phyloP scores from a whole-genome alignment of 345 rosid genomes.

The Bruguiera gymnorhiza region DNA sequence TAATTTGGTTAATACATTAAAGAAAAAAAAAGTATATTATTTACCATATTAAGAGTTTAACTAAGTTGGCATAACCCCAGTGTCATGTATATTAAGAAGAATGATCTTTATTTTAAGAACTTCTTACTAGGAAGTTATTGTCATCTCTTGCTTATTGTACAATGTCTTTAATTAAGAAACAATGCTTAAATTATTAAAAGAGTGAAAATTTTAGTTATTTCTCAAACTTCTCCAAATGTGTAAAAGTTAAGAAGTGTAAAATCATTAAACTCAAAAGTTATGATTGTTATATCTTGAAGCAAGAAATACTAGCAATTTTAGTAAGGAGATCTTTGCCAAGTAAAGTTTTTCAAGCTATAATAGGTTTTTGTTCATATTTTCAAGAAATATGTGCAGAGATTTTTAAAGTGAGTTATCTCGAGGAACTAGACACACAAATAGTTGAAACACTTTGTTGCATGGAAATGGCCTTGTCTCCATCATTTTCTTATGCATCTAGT shows the following conservation, averaged over 20 bases:
- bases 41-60: slow-evolving; percentile 3
- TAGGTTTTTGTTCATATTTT: neutral
- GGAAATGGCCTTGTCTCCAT: slow-evolving; percentile 12
- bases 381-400: neutral
- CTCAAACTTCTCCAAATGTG: neutral
- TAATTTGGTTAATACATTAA: neutral
- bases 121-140: too few species aligned
- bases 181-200: neutral
- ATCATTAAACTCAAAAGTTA: neutral
- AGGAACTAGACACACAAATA: neutral
- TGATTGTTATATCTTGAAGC: slow-evolving; percentile 7
- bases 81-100: slow-evolving; percentile 8
- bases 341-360: too few species aligned
- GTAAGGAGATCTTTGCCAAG: too few species aligned
- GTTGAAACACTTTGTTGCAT: slow-evolving; percentile 4
- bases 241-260: neutral
- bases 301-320: too few species aligned
- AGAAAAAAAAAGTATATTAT: neutral
- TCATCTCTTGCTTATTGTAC: too few species aligned
- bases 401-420: neutral
- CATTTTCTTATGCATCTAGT: slow-evolving; percentile 18
- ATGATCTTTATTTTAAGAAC: neutral
- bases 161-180: too few species aligned
- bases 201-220: slow-evolving; percentile 3
- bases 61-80: neutral